A percentile compares a stretch with the other conserved stretches of the same genome.
Conservation (phyloP, 768 basidiomycete genomes). For the Lyophyllum shimeji region DNA sequence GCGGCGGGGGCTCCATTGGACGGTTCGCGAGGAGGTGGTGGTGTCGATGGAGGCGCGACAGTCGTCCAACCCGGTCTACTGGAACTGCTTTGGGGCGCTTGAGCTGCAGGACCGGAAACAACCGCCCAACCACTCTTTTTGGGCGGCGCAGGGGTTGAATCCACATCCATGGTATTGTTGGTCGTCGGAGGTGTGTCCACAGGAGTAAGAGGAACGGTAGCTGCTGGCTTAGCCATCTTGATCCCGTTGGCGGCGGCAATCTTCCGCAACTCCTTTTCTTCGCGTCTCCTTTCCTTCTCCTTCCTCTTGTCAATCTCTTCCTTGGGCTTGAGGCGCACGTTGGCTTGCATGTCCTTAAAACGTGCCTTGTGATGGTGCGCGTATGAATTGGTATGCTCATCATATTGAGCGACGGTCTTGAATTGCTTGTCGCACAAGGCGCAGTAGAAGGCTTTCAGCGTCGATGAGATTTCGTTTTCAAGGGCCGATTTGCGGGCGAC, state of each 20-base stretch:
- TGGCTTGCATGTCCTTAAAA: conserved; percentile 78
- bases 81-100: conserved; percentile 28
- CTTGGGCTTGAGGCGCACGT: conserved; percentile 60
- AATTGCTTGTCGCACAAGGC: conserved; percentile 86
- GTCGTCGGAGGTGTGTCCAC: conserved; percentile 21
- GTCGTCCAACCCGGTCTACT: conserved; percentile 42
- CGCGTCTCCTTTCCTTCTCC: conserved; percentile 83
- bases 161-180: conserved; percentile 25
- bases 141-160: conserved; percentile 20
- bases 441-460: conserved; percentile 78
- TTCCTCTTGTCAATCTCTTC: conserved; percentile 74
- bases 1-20: conserved; percentile 10
- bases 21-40: conserved; percentile 15
- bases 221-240: conserved; percentile 53
- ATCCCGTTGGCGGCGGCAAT: conserved; percentile 82
- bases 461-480: conserved; percentile 64
- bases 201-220: conserved; percentile 14
- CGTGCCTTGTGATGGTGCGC: conserved; percentile 86
- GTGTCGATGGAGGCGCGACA: conserved; percentile 27
- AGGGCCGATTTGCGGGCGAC: conserved; percentile 68
- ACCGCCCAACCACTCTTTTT: conserved; percentile 55
- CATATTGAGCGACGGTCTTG: conserved; percentile 81
- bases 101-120: conserved; percentile 22
- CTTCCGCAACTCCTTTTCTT: conserved; percentile 83
- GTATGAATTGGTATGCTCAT: conserved; percentile 89